Conservation (phyloP, 306 rosid species). For the Citrullus colocynthis region DNA sequence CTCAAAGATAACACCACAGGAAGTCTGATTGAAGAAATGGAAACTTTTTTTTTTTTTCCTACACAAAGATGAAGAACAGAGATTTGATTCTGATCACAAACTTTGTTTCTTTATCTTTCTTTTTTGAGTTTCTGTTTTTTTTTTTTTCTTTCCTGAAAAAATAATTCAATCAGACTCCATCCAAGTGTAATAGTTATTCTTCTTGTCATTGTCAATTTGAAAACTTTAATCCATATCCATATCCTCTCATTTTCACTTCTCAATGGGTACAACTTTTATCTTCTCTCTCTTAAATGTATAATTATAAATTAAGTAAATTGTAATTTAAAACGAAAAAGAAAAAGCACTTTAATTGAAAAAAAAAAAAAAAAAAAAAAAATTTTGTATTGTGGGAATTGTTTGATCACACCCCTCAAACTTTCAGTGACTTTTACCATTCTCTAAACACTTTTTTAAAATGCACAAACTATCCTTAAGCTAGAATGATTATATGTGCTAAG, state of each 20-base stretch:
- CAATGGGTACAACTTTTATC: not conserved
- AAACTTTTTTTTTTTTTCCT: not conserved
- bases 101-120: not conserved
- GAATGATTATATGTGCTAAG: no score
- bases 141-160: no score
- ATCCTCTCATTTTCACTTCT: not conserved
- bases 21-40: constrained; percentile 3
- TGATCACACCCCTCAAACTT: no score
- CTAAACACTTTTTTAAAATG: no score
- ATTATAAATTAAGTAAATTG: not conserved
- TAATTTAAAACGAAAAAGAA: not conserved
- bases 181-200: not conserved
- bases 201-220: not conserved
- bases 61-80: constrained; percentile 7
- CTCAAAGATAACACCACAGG: not conserved
- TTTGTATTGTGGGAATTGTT: no score
- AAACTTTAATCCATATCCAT: not conserved
- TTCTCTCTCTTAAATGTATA: not conserved
- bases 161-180: not conserved
- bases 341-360: not conserved
- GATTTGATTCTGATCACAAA: not conserved
- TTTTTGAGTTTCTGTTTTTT: constrained; percentile 6
- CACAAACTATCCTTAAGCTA: no score
- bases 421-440: no score
- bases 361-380: no score